Base-by-base conservation (phyloP, 2,329 filamentous ascomycete genomes). In the Aspergillus brasiliensis region DNA sequence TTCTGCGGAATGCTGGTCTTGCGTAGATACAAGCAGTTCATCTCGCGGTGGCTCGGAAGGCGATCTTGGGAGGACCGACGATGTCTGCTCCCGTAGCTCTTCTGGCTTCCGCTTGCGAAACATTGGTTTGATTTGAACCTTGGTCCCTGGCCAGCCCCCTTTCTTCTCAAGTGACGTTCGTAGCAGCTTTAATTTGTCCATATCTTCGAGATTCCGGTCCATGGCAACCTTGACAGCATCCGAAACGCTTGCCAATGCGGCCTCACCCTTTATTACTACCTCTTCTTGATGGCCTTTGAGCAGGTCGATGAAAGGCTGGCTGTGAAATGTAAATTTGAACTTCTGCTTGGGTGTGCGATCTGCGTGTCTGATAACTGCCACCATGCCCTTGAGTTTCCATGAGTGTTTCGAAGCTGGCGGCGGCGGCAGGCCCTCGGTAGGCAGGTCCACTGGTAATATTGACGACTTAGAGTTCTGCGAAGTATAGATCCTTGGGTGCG, bases 61-160 rank as follows among this genome's bases (percentile, higher is more conserved):
- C 13, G 62, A 44, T 19, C 51, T 57, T n/a, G 47, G 56, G 11
- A 55, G 49, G 65, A 28, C 67, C 37, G 66, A 60, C 59, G 58
- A 52, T 46, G 38, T 65, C 58, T 69, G 69, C 49, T 65, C 77
- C 59, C 64, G 60, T 60, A 80, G 73, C 64, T 88, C 86, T 53
- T 90, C 86, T 2, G 87, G 85, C 70, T 88, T 91, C 70, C 92
- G 88, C 79, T 94, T 97, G 54, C 93, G 88, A 77, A 99, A 99
- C 92, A 99, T 97, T 8, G 95, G 95, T 77, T 99, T 99, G 74
- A 99, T 98, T 77, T 99, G 95, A 2, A 99, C 92, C 75, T 99
- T 99, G 1, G 95, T 99, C 0, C 95, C 95, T 3, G 92, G 89
- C 90, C 94, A 97, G 19, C 88, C 88, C 1, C 93, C 92, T 76